Conservation (phyloP, 805 yeast genomes). For the Saccharomycopsis vini region DNA sequence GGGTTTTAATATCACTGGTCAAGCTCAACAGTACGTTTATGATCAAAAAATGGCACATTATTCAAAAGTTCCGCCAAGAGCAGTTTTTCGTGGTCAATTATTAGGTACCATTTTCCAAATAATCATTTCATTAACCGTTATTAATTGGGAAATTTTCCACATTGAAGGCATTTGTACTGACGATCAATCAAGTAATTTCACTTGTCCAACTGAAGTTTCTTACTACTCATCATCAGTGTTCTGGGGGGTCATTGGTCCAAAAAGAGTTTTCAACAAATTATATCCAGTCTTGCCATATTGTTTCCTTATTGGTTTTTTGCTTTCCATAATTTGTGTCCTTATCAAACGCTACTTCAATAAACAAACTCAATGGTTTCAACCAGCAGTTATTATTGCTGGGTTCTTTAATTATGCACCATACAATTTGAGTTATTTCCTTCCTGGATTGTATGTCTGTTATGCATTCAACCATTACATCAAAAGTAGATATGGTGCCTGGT, state of each 20-base stretch:
- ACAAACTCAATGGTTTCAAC: constrained; percentile 34
- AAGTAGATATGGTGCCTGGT: constrained; percentile 44
- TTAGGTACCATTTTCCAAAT: constrained; percentile 27
- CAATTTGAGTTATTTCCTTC: constrained; percentile 32
- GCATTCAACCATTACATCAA: constrained; percentile 43
- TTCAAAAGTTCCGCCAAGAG: constrained; percentile 48
- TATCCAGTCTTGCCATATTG: constrained; percentile 59
- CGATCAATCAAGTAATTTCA: constrained; percentile 31
- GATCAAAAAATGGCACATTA: constrained; percentile 52
- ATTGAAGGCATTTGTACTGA: constrained; percentile 29
- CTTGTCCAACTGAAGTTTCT: constrained; percentile 28
- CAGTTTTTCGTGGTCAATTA: constrained; percentile 42
- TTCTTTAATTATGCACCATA: constrained; percentile 44
- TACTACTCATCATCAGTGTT: constrained; percentile 43
- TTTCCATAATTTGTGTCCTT: constrained; percentile 26
- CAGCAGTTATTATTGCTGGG: constrained; percentile 44
- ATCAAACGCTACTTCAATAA: constrained; percentile 24
- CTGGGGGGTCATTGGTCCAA: constrained; percentile 50
- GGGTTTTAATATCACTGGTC: constrained; percentile 53
- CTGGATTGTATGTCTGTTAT: constrained; percentile 26
- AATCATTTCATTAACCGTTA: constrained; percentile 27
- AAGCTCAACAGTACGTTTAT: constrained; percentile 52
- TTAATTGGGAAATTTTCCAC: constrained; percentile 30
- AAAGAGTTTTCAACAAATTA: constrained; percentile 44
- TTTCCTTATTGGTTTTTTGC: constrained; percentile 46